phyloP scores from a whole-genome alignment of 306 rosid species.

The Corylus heterophylla region DNA sequence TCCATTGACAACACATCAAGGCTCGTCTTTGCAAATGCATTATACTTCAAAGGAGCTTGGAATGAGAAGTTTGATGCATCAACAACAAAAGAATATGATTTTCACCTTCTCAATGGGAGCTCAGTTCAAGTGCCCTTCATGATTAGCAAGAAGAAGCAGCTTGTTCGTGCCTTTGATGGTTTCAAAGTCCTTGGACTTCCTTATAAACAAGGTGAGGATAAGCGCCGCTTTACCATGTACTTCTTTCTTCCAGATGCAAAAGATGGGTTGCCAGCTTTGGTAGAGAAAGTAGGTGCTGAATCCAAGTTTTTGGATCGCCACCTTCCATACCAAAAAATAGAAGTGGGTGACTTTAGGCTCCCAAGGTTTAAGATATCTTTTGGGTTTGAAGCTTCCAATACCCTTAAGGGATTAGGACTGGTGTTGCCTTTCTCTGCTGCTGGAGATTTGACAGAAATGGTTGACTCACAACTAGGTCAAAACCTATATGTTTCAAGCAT shows the following conservation, averaged over 20 bases:
- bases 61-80: constrained; percentile 56
- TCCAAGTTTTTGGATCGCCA: constrained; percentile 52
- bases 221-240: constrained; percentile 65
- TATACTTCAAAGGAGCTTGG: constrained; percentile 90
- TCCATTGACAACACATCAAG: constrained; percentile 49
- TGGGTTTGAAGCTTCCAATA: constrained; percentile 51
- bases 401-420: constrained; percentile 62
- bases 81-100: constrained; percentile 50
- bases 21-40: constrained; percentile 71
- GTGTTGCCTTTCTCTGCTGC: constrained; percentile 55
- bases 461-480: constrained; percentile 50
- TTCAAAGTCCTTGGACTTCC: constrained; percentile 75
- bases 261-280: constrained; percentile 65
- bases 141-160: constrained; percentile 58
- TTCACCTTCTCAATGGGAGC: constrained; percentile 60
- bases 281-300: constrained; percentile 55
- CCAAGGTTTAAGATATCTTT: constrained; percentile 81
- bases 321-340: constrained; percentile 41
- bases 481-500: constrained; percentile 52
- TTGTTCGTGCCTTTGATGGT: constrained; percentile 44
- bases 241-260: constrained; percentile 68
- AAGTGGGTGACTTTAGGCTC: constrained; percentile 65
- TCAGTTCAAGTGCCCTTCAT: constrained; percentile 70
- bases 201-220: constrained; percentile 62
- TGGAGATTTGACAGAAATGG: constrained; percentile 69